Evolutionary conservation across 2,329 filamentous ascomycete genomes (phyloP), one percentile per base, ranked within the genome.

Genomic region (Epichloe bromicola): DNA sequence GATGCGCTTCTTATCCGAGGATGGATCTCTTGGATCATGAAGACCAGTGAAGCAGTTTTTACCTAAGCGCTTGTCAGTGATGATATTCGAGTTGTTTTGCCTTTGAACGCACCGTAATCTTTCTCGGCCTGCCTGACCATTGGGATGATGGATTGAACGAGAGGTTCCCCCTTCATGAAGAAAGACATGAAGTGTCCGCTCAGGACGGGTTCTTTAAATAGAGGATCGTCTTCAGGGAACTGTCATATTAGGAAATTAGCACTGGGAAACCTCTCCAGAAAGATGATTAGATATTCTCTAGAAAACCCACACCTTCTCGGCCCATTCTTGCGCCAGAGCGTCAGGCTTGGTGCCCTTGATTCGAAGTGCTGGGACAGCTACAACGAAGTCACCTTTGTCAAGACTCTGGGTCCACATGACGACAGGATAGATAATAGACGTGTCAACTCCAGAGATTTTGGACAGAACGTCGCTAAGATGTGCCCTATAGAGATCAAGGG

Each of bases 361-460:
- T 55, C 88, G 77, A 56, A 95, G 75, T n/a, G 87, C 85, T 15
- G 88, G 86, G 8, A 88, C 80, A 8, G 88, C 83, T 45, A 95
- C 69, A 49, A 86, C 78, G 59, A 94, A 70, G 67, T 95, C 88
- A 46, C 88, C 88, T 72, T 90, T 88, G 57, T 93, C 88, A 20
- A 89, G 74, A 38, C 83, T 80, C 55, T 80, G 74, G 5, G 88
- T 91, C 86, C 86, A 91, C 70, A 85, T 79, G 41, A 95, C 71
- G 38, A 81, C 80, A 26, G 80, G 79, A 69, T 86, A 89, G 63
- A 94, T 83, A 59, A 88, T 80, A 50, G 75, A 72, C 36, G 75
- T 65, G 52, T 87, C 83, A 30, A 88, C 83, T 20, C 83, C 85
- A 2, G 84, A 86, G 54, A 88, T 76, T 19, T 79, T 71, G 36